Evolutionary conservation across 2,329 filamentous ascomycete genomes (phyloP).

Genomic region (Sporothrix protearum): DNA sequence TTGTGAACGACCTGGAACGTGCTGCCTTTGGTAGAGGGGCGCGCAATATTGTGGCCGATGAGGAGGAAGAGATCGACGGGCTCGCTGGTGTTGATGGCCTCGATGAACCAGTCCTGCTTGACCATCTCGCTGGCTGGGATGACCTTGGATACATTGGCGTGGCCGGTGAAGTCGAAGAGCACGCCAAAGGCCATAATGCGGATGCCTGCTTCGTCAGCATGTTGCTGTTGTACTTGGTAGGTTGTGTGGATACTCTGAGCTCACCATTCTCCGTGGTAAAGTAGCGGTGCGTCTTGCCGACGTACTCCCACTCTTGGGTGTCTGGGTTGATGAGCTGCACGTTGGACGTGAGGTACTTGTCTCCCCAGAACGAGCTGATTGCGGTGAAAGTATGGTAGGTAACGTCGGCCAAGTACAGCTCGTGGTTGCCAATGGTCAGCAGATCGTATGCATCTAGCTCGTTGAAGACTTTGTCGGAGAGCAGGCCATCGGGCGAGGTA

Average conservation of each 20-base stretch:
- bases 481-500: slow-evolving; percentile 53
- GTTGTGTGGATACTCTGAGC: neutral
- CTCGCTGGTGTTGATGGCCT: slow-evolving; percentile 50
- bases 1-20: slow-evolving; percentile 49
- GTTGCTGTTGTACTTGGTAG: too few relatives aligned
- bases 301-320: slow-evolving; percentile 41
- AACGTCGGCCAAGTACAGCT: slow-evolving; percentile 60
- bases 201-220: slow-evolving; percentile 33
- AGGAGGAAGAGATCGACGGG: slow-evolving; percentile 63
- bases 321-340: slow-evolving; percentile 42
- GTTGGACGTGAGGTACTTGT: slow-evolving; percentile 46
- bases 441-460: slow-evolving; percentile 42
- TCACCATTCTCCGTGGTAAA: slow-evolving; percentile 40
- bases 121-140: slow-evolving; percentile 51
- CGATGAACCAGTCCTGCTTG: slow-evolving; percentile 58
- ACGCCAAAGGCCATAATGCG: slow-evolving; percentile 46
- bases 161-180: slow-evolving; percentile 50
- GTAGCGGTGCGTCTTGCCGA: slow-evolving; percentile 44
- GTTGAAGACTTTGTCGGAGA: slow-evolving; percentile 48
- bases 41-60: slow-evolving; percentile 60
- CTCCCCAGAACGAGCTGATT: slow-evolving; percentile 54
- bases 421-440: slow-evolving; percentile 56
- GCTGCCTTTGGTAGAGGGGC: slow-evolving; percentile 42
- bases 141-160: slow-evolving; percentile 59
- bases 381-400: slow-evolving; percentile 59